Percentiles rank a stretch among this genome's conserved stretches.
phyloP scores from a whole-genome alignment of 768 basidiomycete genomes.

The Lactarius hatsudake region DNA sequence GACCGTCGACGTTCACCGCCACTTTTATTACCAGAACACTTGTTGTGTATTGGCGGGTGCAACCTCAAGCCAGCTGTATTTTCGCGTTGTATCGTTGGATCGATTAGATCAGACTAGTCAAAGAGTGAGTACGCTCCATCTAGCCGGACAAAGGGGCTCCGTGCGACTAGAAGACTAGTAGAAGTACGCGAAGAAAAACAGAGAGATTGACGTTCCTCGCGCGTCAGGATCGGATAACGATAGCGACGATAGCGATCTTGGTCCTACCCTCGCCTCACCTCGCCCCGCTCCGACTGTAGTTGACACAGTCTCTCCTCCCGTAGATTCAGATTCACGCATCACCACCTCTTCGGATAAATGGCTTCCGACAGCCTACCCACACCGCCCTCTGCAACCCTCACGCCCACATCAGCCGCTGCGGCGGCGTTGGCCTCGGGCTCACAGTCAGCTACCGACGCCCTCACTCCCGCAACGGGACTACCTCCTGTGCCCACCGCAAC shows the following conservation, averaged over 20 bases:
- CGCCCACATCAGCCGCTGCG: background rate
- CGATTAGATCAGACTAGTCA: conserved; percentile 1
- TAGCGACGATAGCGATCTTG: background rate
- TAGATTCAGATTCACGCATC: background rate
- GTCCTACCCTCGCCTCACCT: background rate
- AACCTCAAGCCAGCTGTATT: background rate
- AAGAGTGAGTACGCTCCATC: background rate
- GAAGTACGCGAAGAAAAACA: background rate
- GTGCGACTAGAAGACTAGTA: background rate
- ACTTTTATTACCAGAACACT: background rate
- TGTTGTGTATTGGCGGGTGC: background rate
- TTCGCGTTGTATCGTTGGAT: background rate
- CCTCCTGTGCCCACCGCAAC: background rate
- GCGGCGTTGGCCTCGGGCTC: conserved; percentile 13
- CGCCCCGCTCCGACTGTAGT: background rate
- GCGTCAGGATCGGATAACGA: background rate
- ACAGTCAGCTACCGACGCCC: conserved; percentile 1
- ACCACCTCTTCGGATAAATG: conserved; percentile 1
- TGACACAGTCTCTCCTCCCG: background rate
- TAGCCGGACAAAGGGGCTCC: background rate
- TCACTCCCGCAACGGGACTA: background rate
- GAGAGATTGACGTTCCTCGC: background rate
- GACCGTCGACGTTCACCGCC: background rate
- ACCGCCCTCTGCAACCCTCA: conserved; percentile 7
- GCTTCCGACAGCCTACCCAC: conserved; percentile 21